phyloP scores from a whole-genome alignment of 805 yeast genomes.

The Scheffersomyces lignosus region DNA sequence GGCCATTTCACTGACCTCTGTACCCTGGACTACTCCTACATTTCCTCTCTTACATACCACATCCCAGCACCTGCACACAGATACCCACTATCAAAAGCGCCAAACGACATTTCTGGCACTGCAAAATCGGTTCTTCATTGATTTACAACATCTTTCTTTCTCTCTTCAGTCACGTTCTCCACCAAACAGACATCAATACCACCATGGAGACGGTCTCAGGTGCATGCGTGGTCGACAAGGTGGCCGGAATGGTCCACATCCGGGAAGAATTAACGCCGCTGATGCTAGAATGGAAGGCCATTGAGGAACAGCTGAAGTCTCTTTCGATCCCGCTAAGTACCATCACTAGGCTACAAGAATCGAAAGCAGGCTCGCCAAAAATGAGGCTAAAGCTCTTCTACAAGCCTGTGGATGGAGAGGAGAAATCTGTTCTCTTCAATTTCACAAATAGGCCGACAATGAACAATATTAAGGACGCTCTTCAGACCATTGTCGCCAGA shows the following conservation, averaged over 20 bases:
- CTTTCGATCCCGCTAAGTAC: conserved; percentile 36
- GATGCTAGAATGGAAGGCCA: conserved; percentile 43
- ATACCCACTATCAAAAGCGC: too few relatives aligned
- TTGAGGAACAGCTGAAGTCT: conserved; percentile 36
- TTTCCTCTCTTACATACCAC: too few relatives aligned
- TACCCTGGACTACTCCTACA: too few relatives aligned
- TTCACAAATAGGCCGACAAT: conserved; percentile 74
- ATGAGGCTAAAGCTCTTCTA: conserved; percentile 64
- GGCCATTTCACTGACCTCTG: too few relatives aligned
- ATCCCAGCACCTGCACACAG: too few relatives aligned
- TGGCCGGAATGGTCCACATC: conserved; percentile 41
- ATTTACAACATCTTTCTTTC: too few relatives aligned
- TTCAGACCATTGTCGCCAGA: conserved; percentile 69
- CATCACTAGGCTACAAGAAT: conserved; percentile 57
- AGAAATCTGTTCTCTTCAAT: conserved; percentile 45
- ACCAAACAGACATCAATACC: not conserved
- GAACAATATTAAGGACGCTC: conserved; percentile 67
- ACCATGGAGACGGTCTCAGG: conserved; percentile 30
- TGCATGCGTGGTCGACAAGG: conserved; percentile 42
- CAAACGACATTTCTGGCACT: too few relatives aligned
- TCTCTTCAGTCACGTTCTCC: too few relatives aligned
- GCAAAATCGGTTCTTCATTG: too few relatives aligned
- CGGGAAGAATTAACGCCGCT: conserved; percentile 44
- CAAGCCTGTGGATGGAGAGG: conserved; percentile 34
- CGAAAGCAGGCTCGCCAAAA: conserved; percentile 64